Evolutionary conservation across 202 grass and related monocot genomes (phyloP).

Genomic region (Digitaria exilis): DNA sequence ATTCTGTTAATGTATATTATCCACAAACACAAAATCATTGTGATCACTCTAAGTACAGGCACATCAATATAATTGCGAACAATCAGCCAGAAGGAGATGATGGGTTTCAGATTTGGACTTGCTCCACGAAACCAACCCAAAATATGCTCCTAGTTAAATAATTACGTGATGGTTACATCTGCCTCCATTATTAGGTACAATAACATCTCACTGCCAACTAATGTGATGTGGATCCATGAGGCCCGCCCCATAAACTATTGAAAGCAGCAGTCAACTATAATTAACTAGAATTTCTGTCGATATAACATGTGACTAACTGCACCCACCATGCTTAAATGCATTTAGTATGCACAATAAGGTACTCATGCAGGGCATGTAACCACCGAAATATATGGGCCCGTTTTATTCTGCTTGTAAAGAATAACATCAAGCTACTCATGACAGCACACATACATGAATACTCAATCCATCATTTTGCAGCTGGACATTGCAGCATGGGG

Average conservation of each 20-base stretch:
- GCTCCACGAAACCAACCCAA: slow-evolving; percentile 12
- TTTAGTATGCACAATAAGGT: slow-evolving; percentile 35
- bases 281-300: slow-evolving; percentile 31
- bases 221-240: slow-evolving; percentile 41
- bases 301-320: slow-evolving; percentile 30
- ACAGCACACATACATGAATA: slow-evolving; percentile 4
- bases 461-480: neutral
- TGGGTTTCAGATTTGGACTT: slow-evolving; percentile 27
- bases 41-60: neutral
- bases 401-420: slow-evolving; percentile 1
- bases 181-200: slow-evolving; percentile 37
- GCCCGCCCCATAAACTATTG: slow-evolving; percentile 25
- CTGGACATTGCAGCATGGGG: neutral
- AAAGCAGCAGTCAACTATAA: slow-evolving; percentile 50
- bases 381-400: neutral
- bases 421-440: neutral
- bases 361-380: neutral
- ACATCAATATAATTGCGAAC: slow-evolving; percentile 7
- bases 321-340: slow-evolving; percentile 37
- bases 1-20: slow-evolving; percentile 8
- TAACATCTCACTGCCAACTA: slow-evolving; percentile 41
- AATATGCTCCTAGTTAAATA: slow-evolving; percentile 33
- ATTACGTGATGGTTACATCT: slow-evolving; percentile 28
- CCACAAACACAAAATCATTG: neutral
- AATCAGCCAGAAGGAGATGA: slow-evolving; percentile 2